A percentile compares a stretch with the other conserved stretches of the same genome.
Evolutionary conservation across 495 filamentous ascomycete genomes (phyloP).

Genomic region (Podospora appendiculata): DNA sequence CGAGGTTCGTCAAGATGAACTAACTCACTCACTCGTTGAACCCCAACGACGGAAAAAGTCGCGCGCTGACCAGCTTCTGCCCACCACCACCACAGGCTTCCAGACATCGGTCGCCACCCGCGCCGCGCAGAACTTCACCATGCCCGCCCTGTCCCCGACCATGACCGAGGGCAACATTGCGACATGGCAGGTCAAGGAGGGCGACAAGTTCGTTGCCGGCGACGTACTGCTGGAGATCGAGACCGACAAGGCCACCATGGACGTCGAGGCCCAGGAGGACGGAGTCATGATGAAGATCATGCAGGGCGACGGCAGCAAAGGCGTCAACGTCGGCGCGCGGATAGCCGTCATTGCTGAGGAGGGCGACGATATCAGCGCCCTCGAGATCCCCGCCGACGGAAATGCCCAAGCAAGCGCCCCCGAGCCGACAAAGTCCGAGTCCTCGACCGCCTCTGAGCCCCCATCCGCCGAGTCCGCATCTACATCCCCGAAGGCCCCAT

Average conservation of each 20-base stretch:
- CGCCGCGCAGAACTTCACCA: conserved; percentile 71
- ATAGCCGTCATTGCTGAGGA: conserved; percentile 71
- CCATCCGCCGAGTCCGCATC: neutral
- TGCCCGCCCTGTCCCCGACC: conserved; percentile 80
- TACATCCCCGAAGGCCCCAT: conserved; percentile 22
- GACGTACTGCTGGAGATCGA: conserved; percentile 82
- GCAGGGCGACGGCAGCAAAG: conserved; percentile 61
- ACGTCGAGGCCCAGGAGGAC: conserved; percentile 82
- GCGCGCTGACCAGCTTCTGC: neutral
- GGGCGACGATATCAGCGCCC: conserved; percentile 61
- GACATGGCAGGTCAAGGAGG: conserved; percentile 70
- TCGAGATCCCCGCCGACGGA: conserved; percentile 62
- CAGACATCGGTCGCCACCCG: conserved; percentile 46
- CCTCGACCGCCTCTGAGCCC: conserved; percentile 12
- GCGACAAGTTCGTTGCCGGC: conserved; percentile 65
- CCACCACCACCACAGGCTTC: conserved; percentile 45
- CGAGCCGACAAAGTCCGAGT: conserved; percentile 12
- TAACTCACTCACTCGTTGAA: no score
- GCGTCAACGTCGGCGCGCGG: conserved; percentile 59
- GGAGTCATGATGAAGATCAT: conserved; percentile 73
- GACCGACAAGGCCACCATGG: conserved; percentile 85
- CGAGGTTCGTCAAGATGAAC: conserved; percentile 33
- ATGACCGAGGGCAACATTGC: conserved; percentile 84
- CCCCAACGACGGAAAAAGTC: no score
- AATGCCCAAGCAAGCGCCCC: conserved; percentile 16